phyloP scores from a whole-genome alignment of 306 rosid species.

The Trifolium repens region DNA sequence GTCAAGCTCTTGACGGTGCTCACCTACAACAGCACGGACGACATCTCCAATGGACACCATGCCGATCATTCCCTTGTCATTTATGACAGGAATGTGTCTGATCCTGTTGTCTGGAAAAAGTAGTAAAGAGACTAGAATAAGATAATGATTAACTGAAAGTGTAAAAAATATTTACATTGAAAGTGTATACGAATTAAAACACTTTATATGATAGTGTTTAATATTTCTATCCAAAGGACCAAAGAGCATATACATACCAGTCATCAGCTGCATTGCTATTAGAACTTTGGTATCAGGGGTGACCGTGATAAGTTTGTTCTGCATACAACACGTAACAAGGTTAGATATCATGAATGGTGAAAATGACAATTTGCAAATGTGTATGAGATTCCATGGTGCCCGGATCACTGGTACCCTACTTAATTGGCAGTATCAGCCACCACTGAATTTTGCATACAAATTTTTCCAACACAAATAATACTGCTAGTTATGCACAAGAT shows the following conservation, averaged over 20 bases:
- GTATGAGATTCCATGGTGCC: background rate
- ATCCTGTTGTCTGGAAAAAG: conserved; percentile 72
- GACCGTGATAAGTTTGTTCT: conserved; percentile 98
- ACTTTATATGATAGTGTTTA: conserved; percentile 1
- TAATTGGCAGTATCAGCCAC: background rate
- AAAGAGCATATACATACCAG: conserved; percentile 59
- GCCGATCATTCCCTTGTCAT: conserved; percentile 76
- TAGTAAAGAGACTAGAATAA: background rate
- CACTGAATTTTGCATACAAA: conserved; percentile 9
- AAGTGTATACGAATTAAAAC: too few relatives aligned
- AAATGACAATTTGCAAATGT: background rate
- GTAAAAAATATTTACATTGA: too few relatives aligned
- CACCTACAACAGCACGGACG: conserved; percentile 95
- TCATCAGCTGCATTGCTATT: conserved; percentile 97
- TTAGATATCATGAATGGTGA: conserved; percentile 30
- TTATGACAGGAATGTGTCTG: conserved; percentile 96
- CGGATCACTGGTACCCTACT: background rate
- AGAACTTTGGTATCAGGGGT: conserved; percentile 85
- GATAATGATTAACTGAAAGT: background rate
- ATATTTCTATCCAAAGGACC: background rate
- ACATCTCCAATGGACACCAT: conserved; percentile 99
- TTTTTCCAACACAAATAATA: background rate
- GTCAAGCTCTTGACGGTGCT: conserved; percentile 93
- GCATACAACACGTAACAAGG: conserved; percentile 37
- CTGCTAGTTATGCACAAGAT: background rate